Percentiles rank a stretch among this genome's conserved stretches.
phyloP scores from a whole-genome alignment of 139 green algal genomes.

The Zygnema cylindricum region DNA sequence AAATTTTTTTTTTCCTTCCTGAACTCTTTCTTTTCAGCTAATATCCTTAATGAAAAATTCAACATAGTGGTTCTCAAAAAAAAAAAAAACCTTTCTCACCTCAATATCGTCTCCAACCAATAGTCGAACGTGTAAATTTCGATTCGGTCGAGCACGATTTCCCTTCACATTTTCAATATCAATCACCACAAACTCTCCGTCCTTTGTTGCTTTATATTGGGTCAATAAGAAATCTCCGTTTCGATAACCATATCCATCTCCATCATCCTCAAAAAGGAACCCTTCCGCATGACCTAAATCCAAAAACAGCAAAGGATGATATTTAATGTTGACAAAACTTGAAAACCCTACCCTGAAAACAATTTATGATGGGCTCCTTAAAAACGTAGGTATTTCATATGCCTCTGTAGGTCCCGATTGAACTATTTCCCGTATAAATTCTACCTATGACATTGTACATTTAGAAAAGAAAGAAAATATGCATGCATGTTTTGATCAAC shows the following conservation, averaged over 20 bases:
- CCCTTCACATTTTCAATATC: background rate
- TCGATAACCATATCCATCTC: constrained; percentile 48
- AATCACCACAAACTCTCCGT: constrained; percentile 14
- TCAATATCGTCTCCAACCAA: background rate
- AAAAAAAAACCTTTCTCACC: background rate
- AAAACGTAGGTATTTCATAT: no score
- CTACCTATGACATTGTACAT: no score
- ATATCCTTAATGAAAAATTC: background rate
- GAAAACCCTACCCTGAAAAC: no score
- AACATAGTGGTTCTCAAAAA: background rate
- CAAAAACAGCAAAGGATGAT: no score
- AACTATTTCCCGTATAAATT: no score
- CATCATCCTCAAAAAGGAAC: constrained; percentile 45
- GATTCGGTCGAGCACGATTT: background rate
- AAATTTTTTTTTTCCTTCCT: background rate
- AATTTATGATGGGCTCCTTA: no score
- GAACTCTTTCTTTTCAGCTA: background rate
- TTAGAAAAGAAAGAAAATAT: no score
- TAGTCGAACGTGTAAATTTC: background rate
- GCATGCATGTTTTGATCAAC: no score
- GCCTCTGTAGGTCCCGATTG: no score
- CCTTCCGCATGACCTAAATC: constrained; percentile 37
- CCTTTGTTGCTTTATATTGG: constrained; percentile 19
- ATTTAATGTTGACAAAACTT: no score
- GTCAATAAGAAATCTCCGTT: constrained; percentile 41